Base-by-base conservation (phyloP, 352 stramenopile genomes). In the Globisporangium sylvaticum region DNA sequence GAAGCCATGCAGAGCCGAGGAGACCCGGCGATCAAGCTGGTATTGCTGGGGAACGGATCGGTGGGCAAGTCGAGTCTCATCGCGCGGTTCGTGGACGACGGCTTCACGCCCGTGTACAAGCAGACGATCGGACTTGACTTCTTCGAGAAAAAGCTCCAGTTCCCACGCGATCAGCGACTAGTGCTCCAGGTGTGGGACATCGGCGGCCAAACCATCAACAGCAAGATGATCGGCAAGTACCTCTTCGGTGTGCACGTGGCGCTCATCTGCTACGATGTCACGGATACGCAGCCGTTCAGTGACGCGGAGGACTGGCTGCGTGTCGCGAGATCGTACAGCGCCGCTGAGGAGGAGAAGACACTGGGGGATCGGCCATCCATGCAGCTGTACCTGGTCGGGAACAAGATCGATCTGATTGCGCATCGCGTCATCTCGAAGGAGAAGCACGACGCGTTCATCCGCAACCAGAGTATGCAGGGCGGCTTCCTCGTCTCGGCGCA, bases 151-250 rank as follows among this genome's bases (percentile, higher is more conserved):
- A 90, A 87, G 65, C 77, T 96, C 15, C 67, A 83, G 37, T 80
- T 95, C 15, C 77, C 84, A n/a, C 80, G 84, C 8, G 84, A 92
- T 66, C 76, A 93, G 67, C 74, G 79, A 0, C 79, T 91, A 29
- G 79, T 93, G 52, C 74, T 96, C 24, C 85, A 96, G 65, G 80
- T 97, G 8, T 96, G 88, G 87, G 90, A 96, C 76, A 96, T 96
- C 57, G 90, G 88, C 20, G 88, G 89, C 9, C 90, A 97, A 68
- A 94, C 77, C n/a, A 92, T 93, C 65, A 84, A 81, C 70, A 95
- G 88, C 72, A 92, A 89, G 64, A 96, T 96, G 87, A 70, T 96
- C 55, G 70, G 64, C 68, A 96, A 95, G 69, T 95, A 96, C 70
- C 66, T 96, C 27, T 96, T 83, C 52, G 84, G 81, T 31, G 83